These are phyloP conservation scores for Aspergillus homomorphus DNA, from an alignment of 495 filamentous ascomycete species.

Conservation along the genomic window DNA sequence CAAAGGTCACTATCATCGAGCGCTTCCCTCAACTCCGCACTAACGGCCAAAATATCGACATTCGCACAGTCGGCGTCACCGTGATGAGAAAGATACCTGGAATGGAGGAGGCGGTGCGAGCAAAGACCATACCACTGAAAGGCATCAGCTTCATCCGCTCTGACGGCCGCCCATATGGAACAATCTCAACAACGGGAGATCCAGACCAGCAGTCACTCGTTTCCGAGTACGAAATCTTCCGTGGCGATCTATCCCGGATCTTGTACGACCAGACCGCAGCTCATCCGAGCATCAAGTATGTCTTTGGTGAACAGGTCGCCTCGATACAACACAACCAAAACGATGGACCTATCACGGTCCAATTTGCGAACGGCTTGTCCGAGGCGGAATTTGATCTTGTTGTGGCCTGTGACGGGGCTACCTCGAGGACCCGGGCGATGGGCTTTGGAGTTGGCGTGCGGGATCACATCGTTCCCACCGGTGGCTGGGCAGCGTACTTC, in stretches of 20 bases:
- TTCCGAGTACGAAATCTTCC: conserved; percentile 48
- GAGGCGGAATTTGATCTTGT: conserved; percentile 45
- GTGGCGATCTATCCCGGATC: conserved; percentile 39
- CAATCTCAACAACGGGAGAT: conserved; percentile 33
- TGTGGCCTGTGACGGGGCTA: conserved; percentile 47
- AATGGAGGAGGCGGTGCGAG: conserved; percentile 29
- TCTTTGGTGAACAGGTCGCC: conserved; percentile 34
- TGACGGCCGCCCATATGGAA: conserved; percentile 21
- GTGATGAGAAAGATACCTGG: conserved; percentile 38
- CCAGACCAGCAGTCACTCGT: conserved; percentile 31
- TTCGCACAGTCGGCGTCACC: conserved; percentile 37
- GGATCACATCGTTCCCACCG: not conserved
- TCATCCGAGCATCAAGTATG: conserved; percentile 27
- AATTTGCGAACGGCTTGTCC: conserved; percentile 34
- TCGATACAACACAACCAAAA: conserved; percentile 25
- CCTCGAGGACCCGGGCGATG: conserved; percentile 46
- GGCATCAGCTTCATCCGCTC: conserved; percentile 36
- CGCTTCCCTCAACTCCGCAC: conserved; percentile 32
- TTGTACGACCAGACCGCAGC: conserved; percentile 37
- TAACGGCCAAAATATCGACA: conserved; percentile 41
- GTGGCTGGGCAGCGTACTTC: conserved; percentile 17
- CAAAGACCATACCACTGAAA: conserved; percentile 30
- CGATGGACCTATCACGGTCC: conserved; percentile 31
- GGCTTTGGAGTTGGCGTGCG: conserved; percentile 23
- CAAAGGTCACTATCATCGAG: conserved; percentile 41